A percentile compares a stretch with the other conserved stretches of the same genome.
Conservation (phyloP, 2,329 filamentous ascomycete species). For the Acephala macrosclerotiorum region DNA sequence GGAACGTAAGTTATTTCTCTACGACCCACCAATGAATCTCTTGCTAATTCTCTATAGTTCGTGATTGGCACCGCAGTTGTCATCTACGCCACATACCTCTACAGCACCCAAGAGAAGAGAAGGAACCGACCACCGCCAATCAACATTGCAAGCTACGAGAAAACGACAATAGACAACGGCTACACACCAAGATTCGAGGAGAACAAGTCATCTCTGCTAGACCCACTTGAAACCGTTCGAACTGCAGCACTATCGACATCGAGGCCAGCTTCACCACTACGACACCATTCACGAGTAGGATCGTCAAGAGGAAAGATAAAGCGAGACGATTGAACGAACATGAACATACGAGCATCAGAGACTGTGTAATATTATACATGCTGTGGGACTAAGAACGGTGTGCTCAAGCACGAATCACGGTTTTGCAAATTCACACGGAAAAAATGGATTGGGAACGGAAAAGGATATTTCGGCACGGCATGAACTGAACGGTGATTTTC, state of each 20-base stretch:
- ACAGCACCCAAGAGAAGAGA: constrained; percentile 71
- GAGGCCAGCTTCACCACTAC: constrained; percentile 54
- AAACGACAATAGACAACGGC: constrained; percentile 53
- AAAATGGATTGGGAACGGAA: constrained; percentile 12
- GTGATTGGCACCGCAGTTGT: constrained; percentile 81
- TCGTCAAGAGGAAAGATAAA: constrained; percentile 48
- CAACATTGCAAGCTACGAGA: constrained; percentile 78
- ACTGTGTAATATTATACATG: constrained; percentile 21
- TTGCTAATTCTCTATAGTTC: constrained; percentile 63
- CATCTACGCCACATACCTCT: constrained; percentile 83
- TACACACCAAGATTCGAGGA: constrained; percentile 44
- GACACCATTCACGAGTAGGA: constrained; percentile 51
- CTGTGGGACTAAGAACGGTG: constrained; percentile 11
- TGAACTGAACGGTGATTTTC: not conserved
- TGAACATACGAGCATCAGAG: constrained; percentile 5
- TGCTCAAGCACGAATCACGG: constrained; percentile 20
- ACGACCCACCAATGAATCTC: not conserved
- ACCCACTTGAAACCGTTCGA: constrained; percentile 43
- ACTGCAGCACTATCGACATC: constrained; percentile 60
- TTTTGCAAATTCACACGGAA: not conserved
- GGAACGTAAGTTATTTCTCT: constrained; percentile 66
- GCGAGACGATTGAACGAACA: constrained; percentile 45
- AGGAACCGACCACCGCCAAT: constrained; percentile 69
- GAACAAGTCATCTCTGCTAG: constrained; percentile 35
- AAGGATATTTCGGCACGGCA: constrained; percentile 20